Evolutionary conservation across 768 basidiomycete species (phyloP), one percentile per base, ranked within the genome.

Genomic region (Boletus speciosus): DNA sequence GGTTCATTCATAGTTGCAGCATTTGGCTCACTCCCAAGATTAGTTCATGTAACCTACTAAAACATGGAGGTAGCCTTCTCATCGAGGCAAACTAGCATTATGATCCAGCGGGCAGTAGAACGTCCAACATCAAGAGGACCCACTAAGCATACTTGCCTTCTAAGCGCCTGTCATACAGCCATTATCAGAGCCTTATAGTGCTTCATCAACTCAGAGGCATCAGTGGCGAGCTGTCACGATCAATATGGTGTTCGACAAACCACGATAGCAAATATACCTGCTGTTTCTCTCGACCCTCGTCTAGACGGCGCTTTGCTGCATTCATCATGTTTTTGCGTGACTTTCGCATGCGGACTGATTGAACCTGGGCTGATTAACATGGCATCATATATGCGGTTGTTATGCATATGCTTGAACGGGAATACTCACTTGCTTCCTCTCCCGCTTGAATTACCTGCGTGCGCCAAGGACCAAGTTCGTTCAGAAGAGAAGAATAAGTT

Each of bases 181-280:
- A 65, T 57, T 43, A 77, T 51, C 21, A 71, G 57, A 43, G 74
- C 67, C 54, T 78, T 77, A 52, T 75, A 78, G 52, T 75, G 68
- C 43, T 69, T 76, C 61, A 77, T 73, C 46, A 74, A 62, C 19
- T 67, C 70, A 29, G 69, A 62, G 9, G 76, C 73, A 55, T 77
- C 74, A 41, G 63, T 64, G 7, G 67, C 72, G 27, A 78, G 61
- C 74, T 76, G 45, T 41, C 21, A 36, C 27, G 31, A 25, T 49
- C 25, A 45, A 42, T 15, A 51, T 41, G 40, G 23, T 44, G 29
- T 53, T 27, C 36, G 51, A 43, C 25, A 38, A 40, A 31, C 9
- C 9, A 23, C 8, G 10, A 54, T 42, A 25, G 23, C 7, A 46
- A 21, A 32, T 47, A 45, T 42, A 73, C 76, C 63, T 70, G 68